phyloP scores from a whole-genome alignment of 345 rosid genomes.

The Rhodomyrtus tomentosa region DNA sequence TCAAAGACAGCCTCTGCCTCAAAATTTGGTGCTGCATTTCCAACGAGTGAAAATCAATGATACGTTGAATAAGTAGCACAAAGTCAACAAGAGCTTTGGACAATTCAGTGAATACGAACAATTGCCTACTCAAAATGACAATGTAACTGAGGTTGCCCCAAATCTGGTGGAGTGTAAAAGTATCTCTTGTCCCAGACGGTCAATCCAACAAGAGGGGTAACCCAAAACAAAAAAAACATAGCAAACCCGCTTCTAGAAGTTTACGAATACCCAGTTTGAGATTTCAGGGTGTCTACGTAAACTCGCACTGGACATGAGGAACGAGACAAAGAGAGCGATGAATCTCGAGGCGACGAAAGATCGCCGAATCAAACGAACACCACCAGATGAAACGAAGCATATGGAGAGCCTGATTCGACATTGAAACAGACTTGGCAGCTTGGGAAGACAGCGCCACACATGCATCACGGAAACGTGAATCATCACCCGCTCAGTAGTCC shows the following conservation, averaged over 20 bases:
- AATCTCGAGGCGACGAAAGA: too few species aligned
- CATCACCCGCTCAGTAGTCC: background rate
- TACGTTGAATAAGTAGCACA: background rate
- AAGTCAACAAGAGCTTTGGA: background rate
- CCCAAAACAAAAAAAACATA: fast-evolving
- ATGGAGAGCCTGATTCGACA: background rate
- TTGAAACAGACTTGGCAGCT: background rate
- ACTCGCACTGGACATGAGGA: background rate
- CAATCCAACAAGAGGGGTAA: background rate
- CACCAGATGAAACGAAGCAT: background rate
- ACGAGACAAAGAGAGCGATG: background rate
- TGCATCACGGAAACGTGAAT: background rate
- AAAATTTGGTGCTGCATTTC: constrained; percentile 82
- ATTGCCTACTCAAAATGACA: background rate
- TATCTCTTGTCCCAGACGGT: background rate
- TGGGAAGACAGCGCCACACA: background rate
- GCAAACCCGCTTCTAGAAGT: background rate
- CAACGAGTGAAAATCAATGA: constrained; percentile 21
- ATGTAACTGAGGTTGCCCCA: background rate
- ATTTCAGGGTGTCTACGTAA: background rate
- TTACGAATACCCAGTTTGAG: too few species aligned
- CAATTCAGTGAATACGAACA: background rate
- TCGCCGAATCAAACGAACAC: background rate
- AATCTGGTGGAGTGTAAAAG: background rate
- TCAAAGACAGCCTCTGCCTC: constrained; percentile 96